These are phyloP conservation scores for Penicillium ochrochloron DNA, from an alignment of 495 filamentous ascomycete genomes.

Conservation along the genomic window DNA sequence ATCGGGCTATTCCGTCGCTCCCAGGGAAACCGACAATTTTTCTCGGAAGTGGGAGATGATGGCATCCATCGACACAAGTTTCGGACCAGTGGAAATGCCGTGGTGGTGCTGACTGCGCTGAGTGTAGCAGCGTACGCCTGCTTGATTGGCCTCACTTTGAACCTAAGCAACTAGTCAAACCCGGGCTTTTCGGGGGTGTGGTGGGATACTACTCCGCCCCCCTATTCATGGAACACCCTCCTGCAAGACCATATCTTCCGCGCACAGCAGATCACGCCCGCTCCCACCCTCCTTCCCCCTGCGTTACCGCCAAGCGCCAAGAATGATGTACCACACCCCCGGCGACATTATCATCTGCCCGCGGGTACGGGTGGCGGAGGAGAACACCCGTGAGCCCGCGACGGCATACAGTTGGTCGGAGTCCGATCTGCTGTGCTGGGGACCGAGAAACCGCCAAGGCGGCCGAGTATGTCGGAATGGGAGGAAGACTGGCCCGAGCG, in stretches of 20 bases:
- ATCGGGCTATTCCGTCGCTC: constrained; percentile 81
- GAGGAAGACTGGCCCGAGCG: constrained; percentile 29
- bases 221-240: neutral
- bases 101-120: constrained; percentile 80
- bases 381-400: constrained; percentile 21
- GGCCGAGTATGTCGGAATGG: constrained; percentile 28
- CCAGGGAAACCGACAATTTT: constrained; percentile 93
- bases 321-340: constrained; percentile 28
- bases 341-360: constrained; percentile 18
- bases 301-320: constrained; percentile 49
- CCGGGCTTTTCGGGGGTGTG: neutral
- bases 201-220: constrained; percentile 52
- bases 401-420: constrained; percentile 27
- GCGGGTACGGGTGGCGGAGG: constrained; percentile 5
- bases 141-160: constrained; percentile 75
- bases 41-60: constrained; percentile 73
- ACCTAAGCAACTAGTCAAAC: constrained; percentile 44
- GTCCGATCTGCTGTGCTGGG: constrained; percentile 22
- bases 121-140: constrained; percentile 82
- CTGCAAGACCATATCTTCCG: constrained; percentile 10
- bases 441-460: constrained; percentile 26
- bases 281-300: constrained; percentile 23
- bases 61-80: constrained; percentile 76
- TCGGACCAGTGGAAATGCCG: constrained; percentile 79
- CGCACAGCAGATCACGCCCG: constrained; percentile 23